A percentile compares a stretch with the other conserved stretches of the same genome.
These are phyloP conservation scores for Arabidopsis hybrid DNA, from an alignment of 441 rosid genomes.

Conservation along the genomic window DNA sequence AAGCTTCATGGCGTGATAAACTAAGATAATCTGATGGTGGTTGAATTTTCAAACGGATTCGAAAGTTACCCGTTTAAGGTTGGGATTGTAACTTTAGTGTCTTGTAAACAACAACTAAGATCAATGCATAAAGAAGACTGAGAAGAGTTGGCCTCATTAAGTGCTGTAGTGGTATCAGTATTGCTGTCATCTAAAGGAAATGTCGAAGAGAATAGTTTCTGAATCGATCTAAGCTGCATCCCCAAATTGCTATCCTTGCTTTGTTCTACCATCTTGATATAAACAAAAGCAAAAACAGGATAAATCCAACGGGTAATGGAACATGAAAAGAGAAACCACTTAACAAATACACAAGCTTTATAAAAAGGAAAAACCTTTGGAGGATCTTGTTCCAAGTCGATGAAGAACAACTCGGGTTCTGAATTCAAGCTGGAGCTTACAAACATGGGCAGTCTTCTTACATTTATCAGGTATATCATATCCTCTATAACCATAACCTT, in stretches of 20 bases:
- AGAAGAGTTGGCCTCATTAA: slow-evolving; percentile 49
- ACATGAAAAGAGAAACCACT: slow-evolving; percentile 23
- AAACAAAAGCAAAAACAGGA: slow-evolving; percentile 31
- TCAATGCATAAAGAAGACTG: slow-evolving; percentile 61
- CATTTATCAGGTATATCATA: slow-evolving; percentile 85
- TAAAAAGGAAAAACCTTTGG: slow-evolving; percentile 60
- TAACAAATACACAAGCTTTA: neutral
- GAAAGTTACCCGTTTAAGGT: slow-evolving; percentile 81
- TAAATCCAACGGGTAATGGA: slow-evolving; percentile 6
- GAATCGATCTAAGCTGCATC: slow-evolving; percentile 63
- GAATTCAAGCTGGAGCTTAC: slow-evolving; percentile 65
- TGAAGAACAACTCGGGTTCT: slow-evolving; percentile 59
- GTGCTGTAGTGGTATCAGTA: slow-evolving; percentile 36
- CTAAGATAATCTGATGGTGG: neutral
- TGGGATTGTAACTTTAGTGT: slow-evolving; percentile 81
- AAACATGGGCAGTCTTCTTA: slow-evolving; percentile 59
- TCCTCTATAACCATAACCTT: slow-evolving; percentile 87
- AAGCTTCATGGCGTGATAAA: slow-evolving; percentile 12
- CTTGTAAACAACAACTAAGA: slow-evolving; percentile 79
- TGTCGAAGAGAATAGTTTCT: slow-evolving; percentile 61
- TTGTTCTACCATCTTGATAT: slow-evolving; percentile 66
- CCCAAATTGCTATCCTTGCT: slow-evolving; percentile 57
- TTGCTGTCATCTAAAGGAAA: slow-evolving; percentile 54
- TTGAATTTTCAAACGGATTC: neutral
- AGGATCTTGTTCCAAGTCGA: slow-evolving; percentile 89